These are phyloP conservation scores for Lecanoromycetidae sp. DNA, from an alignment of 2,329 filamentous ascomycete species.

Conservation along the genomic window DNA sequence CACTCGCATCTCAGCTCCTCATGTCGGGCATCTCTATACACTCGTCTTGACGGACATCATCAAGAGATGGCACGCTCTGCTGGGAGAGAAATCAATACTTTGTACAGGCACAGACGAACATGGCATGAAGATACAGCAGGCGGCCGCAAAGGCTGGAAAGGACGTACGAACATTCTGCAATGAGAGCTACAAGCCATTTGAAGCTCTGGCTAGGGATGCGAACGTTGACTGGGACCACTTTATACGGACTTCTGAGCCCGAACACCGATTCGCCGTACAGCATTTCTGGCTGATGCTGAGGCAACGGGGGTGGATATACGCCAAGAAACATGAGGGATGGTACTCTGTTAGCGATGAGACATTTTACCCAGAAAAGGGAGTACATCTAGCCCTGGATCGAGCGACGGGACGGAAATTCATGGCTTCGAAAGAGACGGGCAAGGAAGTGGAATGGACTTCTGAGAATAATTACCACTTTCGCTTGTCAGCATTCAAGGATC, in stretches of 20 bases:
- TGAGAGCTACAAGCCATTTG: slow-evolving; percentile 66
- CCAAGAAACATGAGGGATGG: slow-evolving; percentile 82
- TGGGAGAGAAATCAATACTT: slow-evolving; percentile 58
- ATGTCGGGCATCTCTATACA: slow-evolving; percentile 88
- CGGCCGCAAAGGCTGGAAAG: slow-evolving; percentile 57
- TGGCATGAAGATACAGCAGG: slow-evolving; percentile 82
- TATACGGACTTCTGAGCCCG: slow-evolving; percentile 75
- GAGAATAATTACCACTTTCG: slow-evolving; percentile 94
- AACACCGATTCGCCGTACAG: slow-evolving; percentile 73
- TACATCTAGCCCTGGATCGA: slow-evolving; percentile 64
- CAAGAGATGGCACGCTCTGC: slow-evolving; percentile 78
- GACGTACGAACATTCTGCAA: slow-evolving; percentile 82
- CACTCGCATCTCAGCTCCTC: slow-evolving; percentile 51
- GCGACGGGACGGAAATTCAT: slow-evolving; percentile 72
- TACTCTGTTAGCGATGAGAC: slow-evolving; percentile 95
- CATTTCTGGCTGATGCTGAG: slow-evolving; percentile 74
- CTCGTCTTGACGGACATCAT: slow-evolving; percentile 84
- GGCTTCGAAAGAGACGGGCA: slow-evolving; percentile 73
- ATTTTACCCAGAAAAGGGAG: slow-evolving; percentile 69
- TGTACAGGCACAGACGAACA: slow-evolving; percentile 95
- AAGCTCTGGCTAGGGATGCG: slow-evolving; percentile 55
- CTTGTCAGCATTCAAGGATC: slow-evolving; percentile 69
- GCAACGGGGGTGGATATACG: slow-evolving; percentile 67
- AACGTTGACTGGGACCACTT: slow-evolving; percentile 72
- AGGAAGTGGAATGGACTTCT: slow-evolving; percentile 86